Evolutionary conservation across 1,284 basidiomycete species (phyloP).

Genomic region (Rhizopogon hawkerae): DNA sequence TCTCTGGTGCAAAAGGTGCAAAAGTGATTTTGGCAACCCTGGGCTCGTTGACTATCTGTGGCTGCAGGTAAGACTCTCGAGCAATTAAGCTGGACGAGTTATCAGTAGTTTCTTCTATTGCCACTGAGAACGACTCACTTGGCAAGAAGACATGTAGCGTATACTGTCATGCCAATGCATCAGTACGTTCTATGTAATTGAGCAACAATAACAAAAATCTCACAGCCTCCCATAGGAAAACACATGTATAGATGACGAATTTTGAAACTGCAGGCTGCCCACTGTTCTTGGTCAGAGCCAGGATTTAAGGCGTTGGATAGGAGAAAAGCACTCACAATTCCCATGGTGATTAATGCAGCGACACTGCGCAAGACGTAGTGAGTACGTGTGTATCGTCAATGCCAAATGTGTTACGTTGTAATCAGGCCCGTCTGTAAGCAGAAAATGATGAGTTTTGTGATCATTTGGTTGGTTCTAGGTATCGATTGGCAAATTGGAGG

Average conservation of each 20-base stretch:
- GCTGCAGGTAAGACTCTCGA: background rate
- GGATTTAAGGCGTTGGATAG: too few relatives aligned
- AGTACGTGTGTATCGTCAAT: background rate
- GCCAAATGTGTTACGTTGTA: background rate
- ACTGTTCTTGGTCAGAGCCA: background rate
- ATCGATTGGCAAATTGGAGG: background rate
- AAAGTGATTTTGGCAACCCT: background rate
- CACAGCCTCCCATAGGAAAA: background rate
- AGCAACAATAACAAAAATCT: background rate
- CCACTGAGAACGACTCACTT: background rate
- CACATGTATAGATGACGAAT: background rate
- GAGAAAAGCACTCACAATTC: background rate
- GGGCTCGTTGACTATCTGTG: background rate
- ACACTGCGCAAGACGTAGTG: background rate
- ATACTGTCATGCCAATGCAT: background rate
- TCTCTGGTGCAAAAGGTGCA: background rate
- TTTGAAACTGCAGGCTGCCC: background rate
- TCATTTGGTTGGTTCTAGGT: background rate
- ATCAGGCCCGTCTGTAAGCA: background rate
- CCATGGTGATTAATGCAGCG: background rate
- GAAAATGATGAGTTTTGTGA: background rate
- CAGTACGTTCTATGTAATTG: background rate
- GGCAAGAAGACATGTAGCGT: slow-evolving; percentile 2
- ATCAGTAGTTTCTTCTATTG: background rate
- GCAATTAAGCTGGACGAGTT: background rate